These are phyloP conservation scores for Raphanus hybrid DNA, from an alignment of 441 rosid species.

Conservation along the genomic window DNA sequence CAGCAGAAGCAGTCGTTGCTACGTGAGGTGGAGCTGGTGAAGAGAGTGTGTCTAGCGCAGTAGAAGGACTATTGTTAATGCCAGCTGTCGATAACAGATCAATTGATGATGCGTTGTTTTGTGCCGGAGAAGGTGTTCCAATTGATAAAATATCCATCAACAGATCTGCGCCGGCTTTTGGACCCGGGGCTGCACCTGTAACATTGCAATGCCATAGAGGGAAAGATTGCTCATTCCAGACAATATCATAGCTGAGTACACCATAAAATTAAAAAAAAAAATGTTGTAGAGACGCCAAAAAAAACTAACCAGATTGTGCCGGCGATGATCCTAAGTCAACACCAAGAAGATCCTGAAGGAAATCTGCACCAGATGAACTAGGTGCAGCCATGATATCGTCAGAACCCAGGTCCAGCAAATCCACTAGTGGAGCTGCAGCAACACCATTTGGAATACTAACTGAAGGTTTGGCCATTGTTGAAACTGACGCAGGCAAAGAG, in stretches of 20 bases:
- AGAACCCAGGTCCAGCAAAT: conserved; percentile 86
- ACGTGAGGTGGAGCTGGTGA: conserved; percentile 51
- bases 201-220: not conserved
- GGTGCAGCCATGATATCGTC: conserved; percentile 82
- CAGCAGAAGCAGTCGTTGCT: conserved; percentile 51
- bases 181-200: conserved; percentile 64
- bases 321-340: conserved; percentile 67
- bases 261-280: not conserved
- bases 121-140: conserved; percentile 70
- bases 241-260: not conserved
- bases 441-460: conserved; percentile 89
- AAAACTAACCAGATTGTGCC: conserved; percentile 67
- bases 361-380: conserved; percentile 83
- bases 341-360: conserved; percentile 92
- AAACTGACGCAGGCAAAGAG: conserved; percentile 69
- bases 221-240: not conserved
- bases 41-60: conserved; percentile 55
- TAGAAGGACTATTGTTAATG: conserved; percentile 48
- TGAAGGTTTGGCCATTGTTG: conserved; percentile 63
- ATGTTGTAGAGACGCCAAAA: conserved; percentile 6
- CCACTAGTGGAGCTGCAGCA: conserved; percentile 81
- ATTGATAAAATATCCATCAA: conserved; percentile 88
- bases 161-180: conserved; percentile 78
- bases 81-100: conserved; percentile 64
- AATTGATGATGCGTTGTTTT: conserved; percentile 55